Percentiles rank a stretch among this genome's conserved stretches.
phyloP scores from a whole-genome alignment of 148 eudicot species.

The Hydrangea macrophylla region DNA sequence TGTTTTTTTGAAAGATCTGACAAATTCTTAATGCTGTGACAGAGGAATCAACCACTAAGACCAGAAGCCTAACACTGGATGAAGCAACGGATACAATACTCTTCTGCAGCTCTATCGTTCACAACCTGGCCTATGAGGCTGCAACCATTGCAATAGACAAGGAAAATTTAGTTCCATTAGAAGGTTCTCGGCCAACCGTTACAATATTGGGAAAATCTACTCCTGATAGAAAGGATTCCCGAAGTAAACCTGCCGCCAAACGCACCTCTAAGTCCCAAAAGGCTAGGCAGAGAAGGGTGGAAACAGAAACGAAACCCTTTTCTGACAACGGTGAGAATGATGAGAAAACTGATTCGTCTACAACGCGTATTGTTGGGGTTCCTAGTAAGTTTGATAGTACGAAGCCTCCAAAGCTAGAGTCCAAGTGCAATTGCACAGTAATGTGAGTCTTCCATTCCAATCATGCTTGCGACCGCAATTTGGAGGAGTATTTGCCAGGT shows the following conservation, averaged over 20 bases:
- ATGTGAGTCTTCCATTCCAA: slow-evolving; percentile 61
- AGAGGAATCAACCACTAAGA: slow-evolving; percentile 68
- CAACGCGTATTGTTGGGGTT: slow-evolving; percentile 56
- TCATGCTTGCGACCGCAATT: not conserved
- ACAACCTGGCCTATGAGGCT: slow-evolving; percentile 72
- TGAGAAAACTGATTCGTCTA: slow-evolving; percentile 27
- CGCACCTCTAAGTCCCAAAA: slow-evolving; percentile 56
- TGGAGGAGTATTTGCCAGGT: not conserved
- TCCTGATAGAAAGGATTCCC: slow-evolving; percentile 34
- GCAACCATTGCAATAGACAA: slow-evolving; percentile 62
- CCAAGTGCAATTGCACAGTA: slow-evolving; percentile 95
- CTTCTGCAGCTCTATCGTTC: slow-evolving; percentile 82
- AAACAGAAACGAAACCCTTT: slow-evolving; percentile 40
- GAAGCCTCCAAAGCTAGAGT: slow-evolving; percentile 80
- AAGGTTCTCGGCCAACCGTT: slow-evolving; percentile 46
- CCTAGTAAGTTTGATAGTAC: slow-evolving; percentile 46
- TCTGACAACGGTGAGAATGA: slow-evolving; percentile 23
- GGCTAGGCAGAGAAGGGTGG: slow-evolving; percentile 37
- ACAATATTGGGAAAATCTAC: slow-evolving; percentile 40
- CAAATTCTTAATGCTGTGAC: slow-evolving; percentile 22
- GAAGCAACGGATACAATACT: slow-evolving; percentile 92
- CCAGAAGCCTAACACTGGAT: slow-evolving; percentile 71
- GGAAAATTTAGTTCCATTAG: slow-evolving; percentile 51
- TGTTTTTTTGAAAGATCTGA: no score
- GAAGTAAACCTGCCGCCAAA: slow-evolving; percentile 32